Evolutionary conservation across 257 asterid species (phyloP), one percentile per base, ranked within the genome.

Genomic region (Ophiorrhiza pumila): DNA sequence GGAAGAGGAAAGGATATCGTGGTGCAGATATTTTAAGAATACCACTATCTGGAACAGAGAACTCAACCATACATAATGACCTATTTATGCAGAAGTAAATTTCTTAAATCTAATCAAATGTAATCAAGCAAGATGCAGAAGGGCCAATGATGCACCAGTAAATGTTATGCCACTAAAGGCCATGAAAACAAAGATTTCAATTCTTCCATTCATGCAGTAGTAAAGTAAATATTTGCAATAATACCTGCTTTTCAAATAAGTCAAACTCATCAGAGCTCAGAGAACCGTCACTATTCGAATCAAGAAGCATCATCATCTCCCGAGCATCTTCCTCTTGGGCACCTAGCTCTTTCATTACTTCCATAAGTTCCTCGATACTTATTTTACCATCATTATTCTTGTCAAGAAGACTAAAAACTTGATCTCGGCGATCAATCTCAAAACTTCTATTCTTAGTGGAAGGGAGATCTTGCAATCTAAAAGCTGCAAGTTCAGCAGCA

Each of bases 341-440:
- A 73, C 98, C 96, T 6, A 93, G 89, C 82, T 93, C 97, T 75
- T 89, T 97, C 97, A 93, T 93, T 58, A 91, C 91, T 79, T 93
- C 97, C 91, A 85, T 93, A 79, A 93, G 98, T 75, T 93, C 98
- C 71, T 90, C 96, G 23, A 93, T 88, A 83, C 97, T 88, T 85
- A 91, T 87, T 77, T 85, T 94, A 61, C 97, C 98, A 77, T 94
- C 98, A 82, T 92, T 97, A 65, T 91, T 91, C 89, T 94, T 94
- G 85, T 94, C 98, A 61, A 94, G 90, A 83, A 94, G 87, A 69
- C 77, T 83, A 82, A 91, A 94, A 14, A 90, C 89, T 60, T 84
- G 82, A 70, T 86, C 87, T 69, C 90, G 82, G 69, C 60, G 77
- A 76, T 89, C 92, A 77, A 74, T 79, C 62, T 82, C 94, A 42